Conservation (phyloP, 1,284 basidiomycete genomes). For the Lentinula novae-zelandiae region DNA sequence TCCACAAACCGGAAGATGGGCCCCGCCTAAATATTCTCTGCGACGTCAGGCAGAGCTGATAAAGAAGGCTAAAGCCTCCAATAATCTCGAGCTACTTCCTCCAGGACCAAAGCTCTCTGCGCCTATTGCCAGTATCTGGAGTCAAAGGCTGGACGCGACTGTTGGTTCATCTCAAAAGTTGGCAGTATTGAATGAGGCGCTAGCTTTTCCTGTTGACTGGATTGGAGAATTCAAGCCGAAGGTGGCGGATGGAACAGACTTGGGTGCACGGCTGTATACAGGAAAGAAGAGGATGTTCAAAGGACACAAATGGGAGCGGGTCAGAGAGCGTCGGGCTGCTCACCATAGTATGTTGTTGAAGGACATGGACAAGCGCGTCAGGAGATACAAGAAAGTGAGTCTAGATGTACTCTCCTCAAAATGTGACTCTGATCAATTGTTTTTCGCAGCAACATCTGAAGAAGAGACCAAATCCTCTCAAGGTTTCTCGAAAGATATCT, state of each 20-base stretch:
- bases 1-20: conserved; percentile 60
- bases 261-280: conserved; percentile 64
- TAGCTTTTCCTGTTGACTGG: conserved; percentile 50
- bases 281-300: conserved; percentile 81
- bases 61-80: conserved; percentile 57
- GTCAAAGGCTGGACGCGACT: conserved; percentile 17
- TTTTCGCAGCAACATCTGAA: conserved; percentile 44
- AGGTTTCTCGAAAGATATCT: conserved; percentile 39
- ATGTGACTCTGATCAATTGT: conserved; percentile 9
- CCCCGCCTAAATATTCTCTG: conserved; percentile 63
- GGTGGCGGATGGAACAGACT: conserved; percentile 45
- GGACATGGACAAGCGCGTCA: conserved; percentile 62
- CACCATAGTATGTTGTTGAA: conserved; percentile 54
- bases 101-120: conserved; percentile 53
- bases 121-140: conserved; percentile 8
- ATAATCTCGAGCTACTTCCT: conserved; percentile 56
- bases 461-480: conserved; percentile 52
- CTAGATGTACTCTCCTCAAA: conserved; percentile 5
- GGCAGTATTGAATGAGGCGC: conserved; percentile 21
- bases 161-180: conserved; percentile 2
- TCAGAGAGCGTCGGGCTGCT: conserved; percentile 38
- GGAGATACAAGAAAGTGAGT: conserved; percentile 61
- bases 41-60: conserved; percentile 75
- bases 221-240: conserved; percentile 48
- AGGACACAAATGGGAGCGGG: conserved; percentile 78